These are phyloP conservation scores for Erythrophleum fordii DNA, from an alignment of 306 rosid genomes.

Conservation along the genomic window DNA sequence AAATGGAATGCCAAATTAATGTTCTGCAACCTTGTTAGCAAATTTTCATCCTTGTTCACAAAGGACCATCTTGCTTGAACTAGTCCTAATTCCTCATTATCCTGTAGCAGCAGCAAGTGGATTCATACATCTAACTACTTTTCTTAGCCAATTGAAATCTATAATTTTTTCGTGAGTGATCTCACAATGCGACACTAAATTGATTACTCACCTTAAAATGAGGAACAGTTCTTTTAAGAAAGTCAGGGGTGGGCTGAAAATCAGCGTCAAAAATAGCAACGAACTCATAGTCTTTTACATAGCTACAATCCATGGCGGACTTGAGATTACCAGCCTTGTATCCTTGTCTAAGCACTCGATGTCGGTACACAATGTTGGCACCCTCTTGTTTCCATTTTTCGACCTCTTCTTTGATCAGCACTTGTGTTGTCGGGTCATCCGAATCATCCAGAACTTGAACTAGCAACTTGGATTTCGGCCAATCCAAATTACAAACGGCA, in stretches of 20 bases:
- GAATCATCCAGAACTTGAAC: constrained; percentile 92
- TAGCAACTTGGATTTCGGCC: constrained; percentile 76
- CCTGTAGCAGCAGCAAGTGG: constrained; percentile 47
- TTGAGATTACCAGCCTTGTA: constrained; percentile 93
- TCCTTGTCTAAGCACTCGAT: constrained; percentile 79
- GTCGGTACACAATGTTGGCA: constrained; percentile 76
- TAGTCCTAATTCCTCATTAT: constrained; percentile 74
- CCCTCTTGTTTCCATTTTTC: constrained; percentile 82
- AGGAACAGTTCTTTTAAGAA: constrained; percentile 81
- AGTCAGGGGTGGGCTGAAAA: constrained; percentile 86
- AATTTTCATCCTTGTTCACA: constrained; percentile 88
- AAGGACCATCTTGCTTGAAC: constrained; percentile 98
- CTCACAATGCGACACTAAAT: not conserved
- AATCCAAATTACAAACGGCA: constrained; percentile 85
- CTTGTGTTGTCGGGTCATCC: constrained; percentile 75
- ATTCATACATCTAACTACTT: not conserved
- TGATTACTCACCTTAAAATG: constrained; percentile 81
- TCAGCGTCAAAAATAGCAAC: constrained; percentile 91
- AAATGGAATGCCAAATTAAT: constrained; percentile 87
- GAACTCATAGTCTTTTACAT: constrained; percentile 80
- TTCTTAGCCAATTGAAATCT: not conserved
- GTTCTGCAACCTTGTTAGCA: constrained; percentile 86
- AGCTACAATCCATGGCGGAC: constrained; percentile 93
- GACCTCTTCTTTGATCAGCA: constrained; percentile 74
- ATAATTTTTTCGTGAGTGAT: not conserved